phyloP scores from a whole-genome alignment of 2,329 filamentous ascomycete species.

The Ophiognomonia clavigignenti-juglandacearum region DNA sequence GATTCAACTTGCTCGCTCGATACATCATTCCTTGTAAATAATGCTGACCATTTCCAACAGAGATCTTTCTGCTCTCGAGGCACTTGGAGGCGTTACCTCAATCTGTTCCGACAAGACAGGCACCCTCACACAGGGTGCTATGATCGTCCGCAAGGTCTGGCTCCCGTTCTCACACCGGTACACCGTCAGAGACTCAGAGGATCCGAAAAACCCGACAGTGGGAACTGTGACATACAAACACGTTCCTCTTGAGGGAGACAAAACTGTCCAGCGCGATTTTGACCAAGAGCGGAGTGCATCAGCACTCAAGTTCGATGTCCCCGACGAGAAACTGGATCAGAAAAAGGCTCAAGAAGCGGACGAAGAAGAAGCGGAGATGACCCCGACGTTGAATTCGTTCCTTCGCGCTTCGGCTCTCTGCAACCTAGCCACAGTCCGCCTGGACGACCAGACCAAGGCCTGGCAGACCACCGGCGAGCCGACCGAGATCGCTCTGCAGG shows the following conservation, averaged over 20 bases:
- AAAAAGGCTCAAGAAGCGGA: slow-evolving; percentile 26
- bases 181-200: slow-evolving; percentile 56
- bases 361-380: slow-evolving; percentile 40
- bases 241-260: slow-evolving; percentile 27
- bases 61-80: slow-evolving; percentile 63
- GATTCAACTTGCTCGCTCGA: background rate
- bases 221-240: slow-evolving; percentile 47
- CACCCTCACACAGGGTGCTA: slow-evolving; percentile 63
- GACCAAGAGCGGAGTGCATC: slow-evolving; percentile 56
- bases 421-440: slow-evolving; percentile 58
- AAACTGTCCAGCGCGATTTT: slow-evolving; percentile 43
- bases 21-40: background rate
- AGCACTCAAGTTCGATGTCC: slow-evolving; percentile 58
- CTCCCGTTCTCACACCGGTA: slow-evolving; percentile 53
- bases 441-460: slow-evolving; percentile 45
- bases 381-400: slow-evolving; percentile 45
- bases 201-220: slow-evolving; percentile 56
- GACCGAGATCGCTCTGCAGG: slow-evolving; percentile 72
- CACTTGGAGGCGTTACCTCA: slow-evolving; percentile 65
- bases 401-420: slow-evolving; percentile 56
- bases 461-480: slow-evolving; percentile 68
- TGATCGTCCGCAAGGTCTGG: slow-evolving; percentile 66
- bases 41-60: slow-evolving; percentile 14
- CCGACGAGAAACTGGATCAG: slow-evolving; percentile 53
- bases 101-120: slow-evolving; percentile 73